phyloP scores from a whole-genome alignment of 768 basidiomycete species.

The Mrakia gelida region DNA sequence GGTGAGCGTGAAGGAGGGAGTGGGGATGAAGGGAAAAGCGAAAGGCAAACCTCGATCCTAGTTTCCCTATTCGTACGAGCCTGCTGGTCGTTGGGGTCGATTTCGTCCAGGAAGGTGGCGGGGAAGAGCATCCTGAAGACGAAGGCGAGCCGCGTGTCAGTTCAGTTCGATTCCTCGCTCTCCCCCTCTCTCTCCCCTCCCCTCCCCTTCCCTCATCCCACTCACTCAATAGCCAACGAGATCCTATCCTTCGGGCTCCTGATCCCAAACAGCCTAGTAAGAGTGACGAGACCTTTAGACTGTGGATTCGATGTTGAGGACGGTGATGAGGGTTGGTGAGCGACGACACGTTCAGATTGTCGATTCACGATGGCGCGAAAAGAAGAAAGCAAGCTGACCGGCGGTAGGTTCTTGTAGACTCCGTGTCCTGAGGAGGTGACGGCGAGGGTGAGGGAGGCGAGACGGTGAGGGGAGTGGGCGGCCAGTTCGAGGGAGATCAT shows the following conservation, averaged over 20 bases:
- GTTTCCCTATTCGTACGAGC: constrained; percentile 64
- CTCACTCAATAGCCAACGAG: constrained; percentile 49
- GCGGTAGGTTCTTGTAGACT: constrained; percentile 59
- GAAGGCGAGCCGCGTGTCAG: background rate
- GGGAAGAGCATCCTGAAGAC: constrained; percentile 52
- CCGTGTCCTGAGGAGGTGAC: constrained; percentile 67
- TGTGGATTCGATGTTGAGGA: background rate
- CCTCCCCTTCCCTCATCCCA: background rate
- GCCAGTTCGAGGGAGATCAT: constrained; percentile 55
- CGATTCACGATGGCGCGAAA: background rate
- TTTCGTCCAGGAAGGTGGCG: constrained; percentile 57
- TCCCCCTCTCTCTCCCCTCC: too few species aligned
- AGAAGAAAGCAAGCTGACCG: constrained; percentile 37
- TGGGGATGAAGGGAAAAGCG: constrained; percentile 11
- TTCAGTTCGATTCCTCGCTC: background rate
- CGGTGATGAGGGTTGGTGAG: background rate
- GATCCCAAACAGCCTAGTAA: constrained; percentile 26
- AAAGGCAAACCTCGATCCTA: constrained; percentile 49
- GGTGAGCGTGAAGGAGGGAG: too few species aligned
- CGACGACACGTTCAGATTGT: background rate
- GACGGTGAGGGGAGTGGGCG: constrained; percentile 59
- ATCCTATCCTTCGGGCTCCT: constrained; percentile 50
- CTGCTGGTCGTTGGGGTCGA: constrained; percentile 51
- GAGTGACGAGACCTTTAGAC: constrained; percentile 35
- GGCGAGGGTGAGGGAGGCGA: constrained; percentile 60